Conservation (phyloP, 1,139 yeast genomes). For the Magnusiomyces magnusii region DNA sequence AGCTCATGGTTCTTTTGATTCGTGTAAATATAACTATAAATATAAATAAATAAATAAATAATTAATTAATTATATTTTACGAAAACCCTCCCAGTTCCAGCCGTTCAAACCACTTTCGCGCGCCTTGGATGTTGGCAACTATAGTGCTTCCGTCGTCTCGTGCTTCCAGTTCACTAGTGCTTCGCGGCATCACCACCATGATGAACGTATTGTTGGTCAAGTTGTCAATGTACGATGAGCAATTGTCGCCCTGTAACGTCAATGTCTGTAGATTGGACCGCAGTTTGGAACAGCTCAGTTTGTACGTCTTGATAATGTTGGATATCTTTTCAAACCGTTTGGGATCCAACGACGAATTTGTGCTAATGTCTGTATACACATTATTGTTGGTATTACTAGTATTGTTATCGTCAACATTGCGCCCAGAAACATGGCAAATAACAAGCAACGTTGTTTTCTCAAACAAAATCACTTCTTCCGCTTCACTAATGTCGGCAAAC, state of each 20-base stretch:
- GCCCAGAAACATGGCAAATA: slow-evolving; percentile 48
- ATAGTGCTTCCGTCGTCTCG: slow-evolving; percentile 49
- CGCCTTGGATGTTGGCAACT: slow-evolving; percentile 59
- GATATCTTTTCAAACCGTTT: slow-evolving; percentile 91
- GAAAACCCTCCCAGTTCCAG: slow-evolving; percentile 33
- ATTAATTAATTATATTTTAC: too few species aligned
- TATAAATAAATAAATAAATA: not conserved
- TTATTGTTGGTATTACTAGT: slow-evolving; percentile 4
- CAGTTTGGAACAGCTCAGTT: slow-evolving; percentile 84
- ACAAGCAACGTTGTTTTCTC: slow-evolving; percentile 93
- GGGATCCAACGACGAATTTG: slow-evolving; percentile 50
- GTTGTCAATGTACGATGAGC: slow-evolving; percentile 62
- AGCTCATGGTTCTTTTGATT: slow-evolving; percentile 16
- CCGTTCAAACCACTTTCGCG: slow-evolving; percentile 58
- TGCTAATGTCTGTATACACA: not conserved
- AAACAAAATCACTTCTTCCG: slow-evolving; percentile 84
- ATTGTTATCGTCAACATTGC: slow-evolving; percentile 8
- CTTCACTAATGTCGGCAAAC: slow-evolving; percentile 69
- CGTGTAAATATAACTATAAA: too few species aligned
- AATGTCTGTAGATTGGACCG: slow-evolving; percentile 77
- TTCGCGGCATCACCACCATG: slow-evolving; percentile 52
- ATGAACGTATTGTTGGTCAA: slow-evolving; percentile 68
- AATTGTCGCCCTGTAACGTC: slow-evolving; percentile 64
- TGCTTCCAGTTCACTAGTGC: not conserved
- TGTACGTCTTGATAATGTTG: slow-evolving; percentile 91